Conservation (phyloP, 305 asterid genomes). For the Lippia alba region DNA sequence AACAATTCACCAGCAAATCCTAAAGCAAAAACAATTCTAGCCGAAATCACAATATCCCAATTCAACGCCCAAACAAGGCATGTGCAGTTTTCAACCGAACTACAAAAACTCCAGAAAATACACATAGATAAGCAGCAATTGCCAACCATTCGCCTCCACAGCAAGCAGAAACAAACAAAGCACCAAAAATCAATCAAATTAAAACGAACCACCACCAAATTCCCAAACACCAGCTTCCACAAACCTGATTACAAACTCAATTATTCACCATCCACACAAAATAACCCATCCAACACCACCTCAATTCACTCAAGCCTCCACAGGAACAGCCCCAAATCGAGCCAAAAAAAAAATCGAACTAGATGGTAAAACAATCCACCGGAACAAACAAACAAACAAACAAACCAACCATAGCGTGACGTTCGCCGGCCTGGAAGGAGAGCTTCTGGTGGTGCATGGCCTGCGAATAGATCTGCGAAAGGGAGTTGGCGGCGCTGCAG, state of each 20-base stretch:
- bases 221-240: background rate
- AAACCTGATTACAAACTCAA: conserved; percentile 16
- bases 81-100: too few species aligned
- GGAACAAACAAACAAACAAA: too few species aligned
- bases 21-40: background rate
- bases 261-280: background rate
- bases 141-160: background rate
- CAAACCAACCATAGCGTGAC: conserved; percentile 67
- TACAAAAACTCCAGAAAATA: too few species aligned
- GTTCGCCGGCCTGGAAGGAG: conserved; percentile 70
- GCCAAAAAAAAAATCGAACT: conserved; percentile 1
- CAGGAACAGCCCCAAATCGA: background rate
- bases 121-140: conserved; percentile 1
- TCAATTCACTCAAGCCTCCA: conserved; percentile 23
- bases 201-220: background rate
- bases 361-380: background rate
- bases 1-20: background rate
- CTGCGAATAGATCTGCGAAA: conserved; percentile 70
- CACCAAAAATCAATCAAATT: background rate
- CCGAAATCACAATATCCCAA: background rate
- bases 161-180: background rate
- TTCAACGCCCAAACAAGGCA: background rate
- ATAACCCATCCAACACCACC: conserved; percentile 22
- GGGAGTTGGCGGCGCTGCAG: conserved; percentile 60
- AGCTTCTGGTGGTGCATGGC: conserved; percentile 63